Evolutionary conservation across 2,329 filamentous ascomycete species (phyloP).

Genomic region (Scytalidium sp.): DNA sequence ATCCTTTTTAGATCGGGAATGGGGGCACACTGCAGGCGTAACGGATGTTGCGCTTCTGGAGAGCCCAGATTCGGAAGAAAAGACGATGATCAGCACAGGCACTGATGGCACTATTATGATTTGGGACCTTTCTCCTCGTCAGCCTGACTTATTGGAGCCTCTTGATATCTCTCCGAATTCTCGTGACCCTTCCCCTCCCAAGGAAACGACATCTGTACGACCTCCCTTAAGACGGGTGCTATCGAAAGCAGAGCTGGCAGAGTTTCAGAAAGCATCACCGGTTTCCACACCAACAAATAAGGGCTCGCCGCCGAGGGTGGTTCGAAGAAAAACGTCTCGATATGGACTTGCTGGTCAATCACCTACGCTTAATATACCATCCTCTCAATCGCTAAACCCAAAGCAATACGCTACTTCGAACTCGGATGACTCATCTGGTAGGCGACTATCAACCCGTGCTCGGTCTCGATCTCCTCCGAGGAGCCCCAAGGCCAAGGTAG

Average conservation of each 20-base stretch:
- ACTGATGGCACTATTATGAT: slow-evolving; percentile 83
- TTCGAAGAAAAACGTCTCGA: slow-evolving; percentile 53
- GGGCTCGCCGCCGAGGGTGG: slow-evolving; percentile 52
- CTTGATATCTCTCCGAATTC: slow-evolving; percentile 9
- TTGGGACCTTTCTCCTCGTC: slow-evolving; percentile 42
- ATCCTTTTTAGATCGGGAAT: slow-evolving; percentile 79
- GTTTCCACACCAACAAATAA: slow-evolving; percentile 36
- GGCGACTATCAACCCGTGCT: slow-evolving; percentile 15
- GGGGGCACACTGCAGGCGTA: slow-evolving; percentile 92
- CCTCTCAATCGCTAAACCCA: slow-evolving; percentile 17
- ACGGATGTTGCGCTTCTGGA: slow-evolving; percentile 77
- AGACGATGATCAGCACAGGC: slow-evolving; percentile 69
- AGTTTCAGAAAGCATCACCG: slow-evolving; percentile 60
- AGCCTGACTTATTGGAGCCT: slow-evolving; percentile 15
- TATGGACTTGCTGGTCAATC: slow-evolving; percentile 47
- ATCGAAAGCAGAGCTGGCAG: slow-evolving; percentile 81
- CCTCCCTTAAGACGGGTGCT: slow-evolving; percentile 82
- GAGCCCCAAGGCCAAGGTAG: slow-evolving; percentile 25
- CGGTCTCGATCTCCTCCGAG: slow-evolving; percentile 27
- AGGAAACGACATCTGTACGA: slow-evolving; percentile 52
- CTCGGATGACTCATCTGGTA: slow-evolving; percentile 23
- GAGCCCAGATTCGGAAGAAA: slow-evolving; percentile 46
- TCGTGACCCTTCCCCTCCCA: slow-evolving; percentile 31
- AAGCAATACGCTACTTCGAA: slow-evolving; percentile 22
- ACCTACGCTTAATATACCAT: slow-evolving; percentile 38